Conservation (phyloP, 2,329 filamentous ascomycete species). For the Neopestalotiopsis clavispora region DNA sequence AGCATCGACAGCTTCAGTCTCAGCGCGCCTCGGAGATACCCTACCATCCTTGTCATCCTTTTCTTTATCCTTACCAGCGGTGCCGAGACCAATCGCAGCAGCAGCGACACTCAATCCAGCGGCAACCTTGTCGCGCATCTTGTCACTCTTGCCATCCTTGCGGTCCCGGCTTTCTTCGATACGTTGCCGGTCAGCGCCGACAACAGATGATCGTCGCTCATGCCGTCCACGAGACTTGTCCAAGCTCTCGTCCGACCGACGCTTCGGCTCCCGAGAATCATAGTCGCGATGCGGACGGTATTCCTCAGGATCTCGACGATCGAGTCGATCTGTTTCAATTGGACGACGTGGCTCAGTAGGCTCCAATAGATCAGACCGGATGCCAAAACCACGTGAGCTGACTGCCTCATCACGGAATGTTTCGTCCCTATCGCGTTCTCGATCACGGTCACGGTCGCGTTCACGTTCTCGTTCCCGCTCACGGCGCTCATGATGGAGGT, state of each 20-base stretch:
- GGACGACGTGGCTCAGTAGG: conserved; percentile 35
- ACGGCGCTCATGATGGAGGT: conserved; percentile 45
- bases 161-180: conserved; percentile 33
- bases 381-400: conserved; percentile 54
- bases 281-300: conserved; percentile 42
- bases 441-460: conserved; percentile 32
- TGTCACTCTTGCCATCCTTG: conserved; percentile 33
- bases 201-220: conserved; percentile 26
- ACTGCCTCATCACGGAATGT: conserved; percentile 53
- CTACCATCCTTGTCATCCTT: conserved; percentile 38
- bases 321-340: conserved; percentile 33
- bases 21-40: conserved; percentile 33
- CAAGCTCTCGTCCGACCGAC: conserved; percentile 34
- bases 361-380: conserved; percentile 48
- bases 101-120: conserved; percentile 54
- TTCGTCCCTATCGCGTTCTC: conserved; percentile 37
- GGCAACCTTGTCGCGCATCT: conserved; percentile 52
- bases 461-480: not conserved
- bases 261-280: conserved; percentile 35
- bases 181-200: conserved; percentile 24
- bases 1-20: conserved; percentile 26
- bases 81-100: conserved; percentile 50
- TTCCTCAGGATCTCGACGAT: conserved; percentile 45
- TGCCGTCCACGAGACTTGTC: conserved; percentile 29
- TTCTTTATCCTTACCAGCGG: conserved; percentile 43